Base-by-base conservation (phyloP, 2,329 filamentous ascomycete genomes). In the Claviceps purpurea region DNA sequence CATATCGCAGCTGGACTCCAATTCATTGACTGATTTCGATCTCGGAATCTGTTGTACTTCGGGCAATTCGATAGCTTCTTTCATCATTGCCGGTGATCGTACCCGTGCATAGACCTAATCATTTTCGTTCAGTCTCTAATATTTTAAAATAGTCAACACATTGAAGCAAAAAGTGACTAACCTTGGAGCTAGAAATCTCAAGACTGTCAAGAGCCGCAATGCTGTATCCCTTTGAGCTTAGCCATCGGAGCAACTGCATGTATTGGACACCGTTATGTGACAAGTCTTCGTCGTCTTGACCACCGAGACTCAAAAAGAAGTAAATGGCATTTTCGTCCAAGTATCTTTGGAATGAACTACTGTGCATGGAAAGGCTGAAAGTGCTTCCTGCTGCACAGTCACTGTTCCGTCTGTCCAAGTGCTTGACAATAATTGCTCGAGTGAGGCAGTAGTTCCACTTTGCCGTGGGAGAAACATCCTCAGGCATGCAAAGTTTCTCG, bases 191-290 rank as follows among this genome's bases (percentile, higher is more conserved):
- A 24, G 40, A 73, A 1, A 79, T 84, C 50, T 82, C 75, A 11
- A 86, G 62, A 38, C 73, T 76, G 54, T 87, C 82, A 44, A 87
- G 71, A 24, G 87, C 66, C 1, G 79, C 81, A 5, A 84, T 70
- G 59, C 80, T 84, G 61, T 76, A 79, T 0, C 78, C 76, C n/a
- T 68, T 65, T 0, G 61, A 62, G 50, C 81, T 71, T 54, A 50
- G 40, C 16, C 18, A 42, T 18, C 11, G n/a, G 10, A 42, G 10
- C 16, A 22, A 42, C n/a, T 42, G 40, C 40, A 22, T n/a, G 10
- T 42, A 3, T 18, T 20, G 40, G n/a, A 18, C n/a, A 18, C n/a
- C n/a, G 18, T 42, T 42, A 42, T 18, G 16, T 20, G 40, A 18
- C 40, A 18, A n/a, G 14, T 42, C 16, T 18, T 18, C n/a, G 40